phyloP scores from a whole-genome alignment of 768 basidiomycete genomes.

The Rhodotorula babjevae region DNA sequence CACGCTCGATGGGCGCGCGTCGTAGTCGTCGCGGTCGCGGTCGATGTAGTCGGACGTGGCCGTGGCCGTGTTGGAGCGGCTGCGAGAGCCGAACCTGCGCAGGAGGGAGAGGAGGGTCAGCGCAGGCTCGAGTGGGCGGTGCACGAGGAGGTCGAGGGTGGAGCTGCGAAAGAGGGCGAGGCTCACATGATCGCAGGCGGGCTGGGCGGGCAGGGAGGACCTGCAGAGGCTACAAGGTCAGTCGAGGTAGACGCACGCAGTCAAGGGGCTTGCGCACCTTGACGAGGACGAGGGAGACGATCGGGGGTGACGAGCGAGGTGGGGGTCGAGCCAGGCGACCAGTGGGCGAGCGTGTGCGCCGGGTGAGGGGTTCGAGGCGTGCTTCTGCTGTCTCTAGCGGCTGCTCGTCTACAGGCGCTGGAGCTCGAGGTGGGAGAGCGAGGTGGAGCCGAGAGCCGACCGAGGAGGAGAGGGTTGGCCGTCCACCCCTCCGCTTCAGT shows the following conservation, averaged over 20 bases:
- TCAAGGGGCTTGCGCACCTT: too few relatives aligned
- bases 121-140: background rate
- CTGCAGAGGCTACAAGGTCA: background rate
- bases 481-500: too few relatives aligned
- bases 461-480: too few relatives aligned
- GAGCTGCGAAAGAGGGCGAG: conserved; percentile 1
- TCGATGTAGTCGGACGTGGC: conserved; percentile 33
- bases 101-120: background rate
- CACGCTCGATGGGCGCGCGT: conserved; percentile 1
- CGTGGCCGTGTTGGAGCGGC: conserved; percentile 10
- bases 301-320: background rate
- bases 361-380: too few relatives aligned
- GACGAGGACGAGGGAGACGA: background rate
- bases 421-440: too few relatives aligned
- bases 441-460: too few relatives aligned
- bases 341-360: too few relatives aligned
- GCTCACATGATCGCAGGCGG: background rate
- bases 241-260: background rate
- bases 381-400: too few relatives aligned
- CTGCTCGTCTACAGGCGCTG: too few relatives aligned
- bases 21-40: conserved; percentile 21
- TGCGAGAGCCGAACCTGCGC: conserved; percentile 27
- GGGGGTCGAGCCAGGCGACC: background rate
- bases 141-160: background rate
- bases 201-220: background rate